These are phyloP conservation scores for Xenoacremonium recifei DNA, from an alignment of 2,329 filamentous ascomycete species.

Conservation along the genomic window DNA sequence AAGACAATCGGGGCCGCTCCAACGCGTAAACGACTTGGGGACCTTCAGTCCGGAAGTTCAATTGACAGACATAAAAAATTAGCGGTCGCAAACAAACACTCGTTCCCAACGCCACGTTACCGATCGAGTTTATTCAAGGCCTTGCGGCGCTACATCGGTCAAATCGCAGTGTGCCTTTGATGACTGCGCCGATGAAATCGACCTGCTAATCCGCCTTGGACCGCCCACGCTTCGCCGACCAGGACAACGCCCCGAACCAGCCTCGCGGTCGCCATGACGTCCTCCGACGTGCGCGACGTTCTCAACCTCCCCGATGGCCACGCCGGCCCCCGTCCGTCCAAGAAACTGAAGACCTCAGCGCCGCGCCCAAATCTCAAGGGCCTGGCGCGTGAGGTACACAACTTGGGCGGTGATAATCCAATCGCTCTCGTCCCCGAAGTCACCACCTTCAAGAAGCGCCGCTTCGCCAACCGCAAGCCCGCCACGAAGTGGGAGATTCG, in stretches of 20 bases:
- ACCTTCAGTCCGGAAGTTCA: too few relatives aligned
- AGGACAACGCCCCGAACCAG: too few relatives aligned
- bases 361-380: slow-evolving; percentile 62
- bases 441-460: slow-evolving; percentile 58
- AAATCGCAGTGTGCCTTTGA: slow-evolving; percentile 11
- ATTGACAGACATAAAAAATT: too few relatives aligned
- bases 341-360: slow-evolving; percentile 70
- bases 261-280: slow-evolving; percentile 64
- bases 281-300: slow-evolving; percentile 83
- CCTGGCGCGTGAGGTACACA: slow-evolving; percentile 64
- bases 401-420: slow-evolving; percentile 63
- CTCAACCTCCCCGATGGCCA: slow-evolving; percentile 70
- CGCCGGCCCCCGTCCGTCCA: slow-evolving; percentile 56
- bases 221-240: slow-evolving; percentile 17
- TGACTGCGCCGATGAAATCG: slow-evolving; percentile 21
- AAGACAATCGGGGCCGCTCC: too few relatives aligned
- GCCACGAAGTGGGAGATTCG: slow-evolving; percentile 64
- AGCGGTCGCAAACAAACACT: background rate
- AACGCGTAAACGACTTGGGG: too few relatives aligned
- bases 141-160: too few relatives aligned
- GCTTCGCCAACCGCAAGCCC: slow-evolving; percentile 54
- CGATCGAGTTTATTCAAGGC: too few relatives aligned
- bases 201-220: slow-evolving; percentile 8
- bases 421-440: slow-evolving; percentile 65
- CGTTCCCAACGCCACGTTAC: background rate